Base-by-base conservation (phyloP, 1,139 yeast species). In the Wickerhamomyces sp. region DNA sequence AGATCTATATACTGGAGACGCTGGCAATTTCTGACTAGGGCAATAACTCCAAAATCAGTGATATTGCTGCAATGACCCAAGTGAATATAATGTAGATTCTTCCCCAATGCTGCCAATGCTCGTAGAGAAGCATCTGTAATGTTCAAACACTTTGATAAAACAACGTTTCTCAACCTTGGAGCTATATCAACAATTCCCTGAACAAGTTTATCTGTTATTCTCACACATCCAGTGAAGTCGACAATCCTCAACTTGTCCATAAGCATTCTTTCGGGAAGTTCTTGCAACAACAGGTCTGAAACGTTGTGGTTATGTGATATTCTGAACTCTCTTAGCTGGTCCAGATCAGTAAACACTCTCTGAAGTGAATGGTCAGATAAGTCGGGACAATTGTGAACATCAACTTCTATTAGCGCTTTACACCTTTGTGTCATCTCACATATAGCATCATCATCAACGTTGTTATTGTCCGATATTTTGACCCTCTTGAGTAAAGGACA, bases 21-120 rank as follows among this genome's bases (percentile, higher is more conserved):
- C 49, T 84, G 88, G 61, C 99, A 93, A 46, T 78, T 76, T 57
- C 86, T 76, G 18, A 89, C 89, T 51, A 93, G 72, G 11, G 79
- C 74, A 23, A 80, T 78, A 27, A 93, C 94, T 15, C 97, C 96
- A 51, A 76, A 78, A 66, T 93, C 98, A 1, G 98, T 93, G 46
- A 93, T 86, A 59, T 84, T 79, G 43, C 83, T 79, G 69, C 99
- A 93, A 68, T 93, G 99, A 27, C 98, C 98, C 53, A 93, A 75
- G 67, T 93, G 99, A 46, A 93, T 75, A 58, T 90, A 89, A 62
- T 91, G 97, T 55, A 93, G 72, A 58, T 84, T 84, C 60, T 88
- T 81, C 8, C 95, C 96, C 48, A 91, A 71, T 41, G 73, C 76
- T 11, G 94, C 74, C 53, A 90, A 72, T 23, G 90, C 83, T 48